Conservation (phyloP, 257 asterid genomes). For the Paraleonurus japonicus region DNA sequence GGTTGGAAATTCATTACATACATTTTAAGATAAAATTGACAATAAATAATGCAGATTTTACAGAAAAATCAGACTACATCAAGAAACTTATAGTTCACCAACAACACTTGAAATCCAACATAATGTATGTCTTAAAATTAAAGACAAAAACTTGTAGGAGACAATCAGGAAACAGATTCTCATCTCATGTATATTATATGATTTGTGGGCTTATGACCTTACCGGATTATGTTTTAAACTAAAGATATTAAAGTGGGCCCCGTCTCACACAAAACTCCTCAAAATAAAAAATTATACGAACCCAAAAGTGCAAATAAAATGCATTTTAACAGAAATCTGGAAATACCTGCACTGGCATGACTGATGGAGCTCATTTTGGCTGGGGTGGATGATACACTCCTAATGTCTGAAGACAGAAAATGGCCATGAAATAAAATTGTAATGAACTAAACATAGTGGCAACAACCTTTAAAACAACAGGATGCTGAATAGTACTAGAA, state of each 20-base stretch:
- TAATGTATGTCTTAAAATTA: no score
- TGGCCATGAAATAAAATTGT: background rate
- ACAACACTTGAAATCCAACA: background rate
- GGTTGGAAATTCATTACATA: background rate
- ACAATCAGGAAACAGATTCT: no score
- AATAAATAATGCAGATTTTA: background rate
- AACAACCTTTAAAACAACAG: no score
- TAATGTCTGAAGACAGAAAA: constrained; percentile 22
- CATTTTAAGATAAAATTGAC: background rate
- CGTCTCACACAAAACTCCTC: no score
- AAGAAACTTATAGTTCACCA: background rate
- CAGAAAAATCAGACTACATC: background rate
- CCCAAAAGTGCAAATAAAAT: background rate
- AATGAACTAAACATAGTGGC: no score
- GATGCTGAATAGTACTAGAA: no score
- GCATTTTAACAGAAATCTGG: background rate
- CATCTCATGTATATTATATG: no score
- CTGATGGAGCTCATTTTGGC: constrained; percentile 13
- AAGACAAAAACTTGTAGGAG: no score
- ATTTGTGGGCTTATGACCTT: no score
- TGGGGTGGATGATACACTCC: constrained; percentile 26
- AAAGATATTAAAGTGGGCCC: no score
- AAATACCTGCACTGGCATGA: constrained; percentile 44
- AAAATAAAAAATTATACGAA: background rate
- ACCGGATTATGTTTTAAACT: no score